Percentiles rank a stretch among this genome's conserved stretches.
phyloP scores from a whole-genome alignment of 805 yeast genomes.

The Candida incommunis region DNA sequence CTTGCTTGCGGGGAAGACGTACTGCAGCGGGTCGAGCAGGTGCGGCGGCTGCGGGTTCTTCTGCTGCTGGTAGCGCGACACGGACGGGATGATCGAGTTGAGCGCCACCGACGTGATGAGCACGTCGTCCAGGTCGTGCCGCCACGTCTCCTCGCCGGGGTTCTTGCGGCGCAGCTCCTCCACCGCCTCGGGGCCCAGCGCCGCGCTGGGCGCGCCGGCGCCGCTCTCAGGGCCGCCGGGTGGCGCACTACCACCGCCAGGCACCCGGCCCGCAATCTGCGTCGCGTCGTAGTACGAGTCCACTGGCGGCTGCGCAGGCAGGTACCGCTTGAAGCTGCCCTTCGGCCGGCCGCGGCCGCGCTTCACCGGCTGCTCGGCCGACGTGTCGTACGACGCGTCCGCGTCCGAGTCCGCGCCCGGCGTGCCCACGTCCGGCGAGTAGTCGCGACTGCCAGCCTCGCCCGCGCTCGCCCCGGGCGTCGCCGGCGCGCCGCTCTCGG shows the following conservation, averaged over 20 bases:
- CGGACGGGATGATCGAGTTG: background rate
- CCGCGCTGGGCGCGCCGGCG: background rate
- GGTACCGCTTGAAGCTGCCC: conserved; percentile 1
- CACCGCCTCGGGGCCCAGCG: background rate
- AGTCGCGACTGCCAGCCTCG: background rate
- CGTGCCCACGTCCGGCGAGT: background rate
- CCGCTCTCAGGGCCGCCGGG: background rate
- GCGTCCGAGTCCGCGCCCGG: background rate
- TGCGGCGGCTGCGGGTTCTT: conserved; percentile 1
- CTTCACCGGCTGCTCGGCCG: background rate
- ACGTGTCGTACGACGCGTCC: background rate
- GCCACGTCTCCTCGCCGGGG: background rate
- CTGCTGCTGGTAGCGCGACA: background rate
- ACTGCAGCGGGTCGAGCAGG: background rate
- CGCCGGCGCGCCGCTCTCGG: background rate
- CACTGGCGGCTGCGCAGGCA: background rate
- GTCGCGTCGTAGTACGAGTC: conserved; percentile 1
- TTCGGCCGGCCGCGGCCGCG: conserved; percentile 2
- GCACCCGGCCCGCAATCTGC: background rate
- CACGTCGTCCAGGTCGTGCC: background rate
- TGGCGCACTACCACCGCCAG: background rate
- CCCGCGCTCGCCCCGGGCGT: background rate
- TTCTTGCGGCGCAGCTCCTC: background rate
- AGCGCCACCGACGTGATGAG: background rate
- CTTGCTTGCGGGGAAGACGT: background rate